A percentile compares a stretch with the other conserved stretches of the same genome.
Evolutionary conservation across 2,329 filamentous ascomycete genomes (phyloP).

Genomic region (Diaporthe vaccinii): DNA sequence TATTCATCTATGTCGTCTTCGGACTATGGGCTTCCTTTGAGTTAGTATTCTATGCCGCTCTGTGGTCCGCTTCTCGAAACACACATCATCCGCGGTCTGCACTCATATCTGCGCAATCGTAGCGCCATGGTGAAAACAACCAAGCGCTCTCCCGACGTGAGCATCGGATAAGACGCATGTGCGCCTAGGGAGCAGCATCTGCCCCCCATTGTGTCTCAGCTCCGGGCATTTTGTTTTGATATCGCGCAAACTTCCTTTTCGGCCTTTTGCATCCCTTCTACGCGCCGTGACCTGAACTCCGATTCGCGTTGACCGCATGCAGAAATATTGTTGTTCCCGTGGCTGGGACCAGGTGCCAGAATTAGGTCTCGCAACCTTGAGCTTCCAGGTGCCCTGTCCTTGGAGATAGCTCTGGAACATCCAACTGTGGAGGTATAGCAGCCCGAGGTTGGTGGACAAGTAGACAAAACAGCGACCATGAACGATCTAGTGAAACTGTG

Average conservation of each 20-base stretch:
- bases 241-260: slow-evolving; percentile 5
- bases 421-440: slow-evolving; percentile 23
- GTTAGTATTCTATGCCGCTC: slow-evolving; percentile 25
- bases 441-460: neutral
- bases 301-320: slow-evolving; percentile 17
- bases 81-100: slow-evolving; percentile 13
- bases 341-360: slow-evolving; percentile 1
- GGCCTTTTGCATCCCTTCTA: slow-evolving; percentile 21
- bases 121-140: neutral
- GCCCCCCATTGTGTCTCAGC: slow-evolving; percentile 8
- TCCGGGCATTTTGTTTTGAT: neutral
- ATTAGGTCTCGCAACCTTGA: neutral
- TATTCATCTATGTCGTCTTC: slow-evolving; percentile 18
- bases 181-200: slow-evolving; percentile 3
- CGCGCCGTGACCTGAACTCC: slow-evolving; percentile 27
- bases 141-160: neutral
- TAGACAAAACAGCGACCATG: slow-evolving; percentile 1
- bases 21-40: slow-evolving; percentile 12
- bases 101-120: neutral
- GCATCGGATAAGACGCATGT: neutral
- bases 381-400: slow-evolving; percentile 15
- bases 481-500: slow-evolving; percentile 25
- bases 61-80: slow-evolving; percentile 17
- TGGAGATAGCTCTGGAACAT: slow-evolving; percentile 1
- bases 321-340: neutral